phyloP scores from a whole-genome alignment of 2,329 filamentous ascomycete species.

The Nemania sp. region DNA sequence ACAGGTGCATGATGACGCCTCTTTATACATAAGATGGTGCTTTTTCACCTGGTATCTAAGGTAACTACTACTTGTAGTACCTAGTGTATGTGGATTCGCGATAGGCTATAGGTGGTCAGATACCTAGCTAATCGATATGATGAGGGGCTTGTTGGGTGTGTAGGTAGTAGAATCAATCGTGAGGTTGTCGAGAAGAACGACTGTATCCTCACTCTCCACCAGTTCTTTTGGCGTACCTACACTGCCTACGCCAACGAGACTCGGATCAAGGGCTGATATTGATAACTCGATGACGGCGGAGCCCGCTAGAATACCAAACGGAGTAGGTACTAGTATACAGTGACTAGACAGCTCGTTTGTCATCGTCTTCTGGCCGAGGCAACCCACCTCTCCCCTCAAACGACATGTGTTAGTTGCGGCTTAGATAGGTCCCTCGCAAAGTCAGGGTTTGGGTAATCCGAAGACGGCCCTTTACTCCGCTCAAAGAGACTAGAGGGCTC shows the following conservation, averaged over 20 bases:
- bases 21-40: background rate
- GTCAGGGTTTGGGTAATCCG: background rate
- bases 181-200: background rate
- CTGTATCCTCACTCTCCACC: background rate
- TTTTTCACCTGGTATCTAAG: too few relatives aligned
- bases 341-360: slow-evolving; percentile 15
- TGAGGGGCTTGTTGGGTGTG: too few relatives aligned
- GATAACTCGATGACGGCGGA: slow-evolving; percentile 30
- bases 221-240: too few relatives aligned
- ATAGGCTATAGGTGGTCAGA: too few relatives aligned
- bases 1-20: slow-evolving; percentile 27
- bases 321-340: slow-evolving; percentile 24
- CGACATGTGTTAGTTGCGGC: background rate
- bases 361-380: slow-evolving; percentile 14
- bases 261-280: slow-evolving; percentile 8
- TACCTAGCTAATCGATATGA: too few relatives aligned
- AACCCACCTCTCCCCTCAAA: background rate
- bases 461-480: slow-evolving; percentile 1
- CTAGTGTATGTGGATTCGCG: too few relatives aligned
- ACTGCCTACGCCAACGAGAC: background rate
- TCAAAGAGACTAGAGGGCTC: slow-evolving; percentile 8
- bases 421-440: background rate
- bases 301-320: slow-evolving; percentile 35
- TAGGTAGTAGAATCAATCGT: too few relatives aligned
- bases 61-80: too few relatives aligned